phyloP scores from a whole-genome alignment of 495 filamentous ascomycete species.

The Friedmanniomyces endolithicus region DNA sequence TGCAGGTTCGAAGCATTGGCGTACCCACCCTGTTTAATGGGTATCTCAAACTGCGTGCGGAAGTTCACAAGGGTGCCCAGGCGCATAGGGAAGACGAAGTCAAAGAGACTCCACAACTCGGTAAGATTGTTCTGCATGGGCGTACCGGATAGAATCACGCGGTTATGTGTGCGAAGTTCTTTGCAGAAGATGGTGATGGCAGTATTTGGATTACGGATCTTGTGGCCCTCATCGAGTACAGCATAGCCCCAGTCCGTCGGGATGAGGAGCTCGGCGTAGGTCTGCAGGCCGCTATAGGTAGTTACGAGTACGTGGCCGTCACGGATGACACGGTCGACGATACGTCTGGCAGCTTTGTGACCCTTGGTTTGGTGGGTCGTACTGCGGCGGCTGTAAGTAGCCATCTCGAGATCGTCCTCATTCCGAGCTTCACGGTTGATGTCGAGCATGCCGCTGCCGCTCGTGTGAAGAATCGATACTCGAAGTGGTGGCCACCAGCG shows the following conservation, averaged over 20 bases:
- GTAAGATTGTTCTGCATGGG: conserved; percentile 95
- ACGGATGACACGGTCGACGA: conserved; percentile 70
- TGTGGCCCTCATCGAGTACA: conserved; percentile 92
- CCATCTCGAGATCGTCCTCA: conserved; percentile 52
- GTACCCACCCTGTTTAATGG: conserved; percentile 82
- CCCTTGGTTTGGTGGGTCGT: conserved; percentile 35
- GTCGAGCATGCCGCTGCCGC: conserved; percentile 91
- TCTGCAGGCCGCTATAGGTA: conserved; percentile 85
- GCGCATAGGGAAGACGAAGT: conserved; percentile 93
- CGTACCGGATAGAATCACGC: conserved; percentile 87
- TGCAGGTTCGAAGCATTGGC: conserved; percentile 86
- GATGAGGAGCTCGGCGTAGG: conserved; percentile 66
- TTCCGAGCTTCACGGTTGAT: conserved; percentile 52
- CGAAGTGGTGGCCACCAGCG: conserved; percentile 93
- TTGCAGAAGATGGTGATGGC: conserved; percentile 88
- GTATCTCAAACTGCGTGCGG: conserved; percentile 77
- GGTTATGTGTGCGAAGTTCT: conserved; percentile 72
- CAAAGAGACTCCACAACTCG: conserved; percentile 95
- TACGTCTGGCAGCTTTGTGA: conserved; percentile 54
- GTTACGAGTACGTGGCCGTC: conserved; percentile 89
- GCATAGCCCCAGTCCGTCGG: conserved; percentile 82
- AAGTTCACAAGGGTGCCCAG: conserved; percentile 84
- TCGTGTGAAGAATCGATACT: conserved; percentile 87
- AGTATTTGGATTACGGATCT: conserved; percentile 91
- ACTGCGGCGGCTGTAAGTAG: conserved; percentile 29